Evolutionary conservation across 2,329 filamentous ascomycete species (phyloP).

Genomic region (Claviceps paspali): DNA sequence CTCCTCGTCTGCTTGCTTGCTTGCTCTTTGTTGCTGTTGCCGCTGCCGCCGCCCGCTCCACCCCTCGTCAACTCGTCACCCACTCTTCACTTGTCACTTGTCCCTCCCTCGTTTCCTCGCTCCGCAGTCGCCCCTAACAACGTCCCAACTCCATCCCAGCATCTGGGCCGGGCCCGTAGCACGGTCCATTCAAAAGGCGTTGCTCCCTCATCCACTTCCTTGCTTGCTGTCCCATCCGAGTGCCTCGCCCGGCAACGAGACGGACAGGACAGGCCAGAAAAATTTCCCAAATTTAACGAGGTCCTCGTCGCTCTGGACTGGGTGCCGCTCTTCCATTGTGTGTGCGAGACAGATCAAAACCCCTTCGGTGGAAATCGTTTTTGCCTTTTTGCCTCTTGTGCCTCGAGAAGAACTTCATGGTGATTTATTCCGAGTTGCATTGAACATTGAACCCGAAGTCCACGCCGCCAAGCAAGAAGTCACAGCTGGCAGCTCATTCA

Average conservation of each 20-base stretch:
- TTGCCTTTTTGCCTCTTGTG: too few species aligned
- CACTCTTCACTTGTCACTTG: neutral
- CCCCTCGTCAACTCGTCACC: neutral
- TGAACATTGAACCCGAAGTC: neutral
- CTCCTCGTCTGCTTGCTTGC: too few species aligned
- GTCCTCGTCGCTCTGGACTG: constrained; percentile 7
- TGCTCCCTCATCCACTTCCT: constrained; percentile 20
- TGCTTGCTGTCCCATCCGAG: constrained; percentile 16
- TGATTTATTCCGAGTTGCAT: constrained; percentile 1
- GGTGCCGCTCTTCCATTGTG: constrained; percentile 6
- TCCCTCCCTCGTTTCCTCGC: constrained; percentile 1
- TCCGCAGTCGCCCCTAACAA: constrained; percentile 16
- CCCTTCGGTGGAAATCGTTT: too few species aligned
- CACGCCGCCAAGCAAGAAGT: neutral
- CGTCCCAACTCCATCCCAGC: constrained; percentile 15
- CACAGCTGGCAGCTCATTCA: neutral
- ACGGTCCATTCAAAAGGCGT: constrained; percentile 26
- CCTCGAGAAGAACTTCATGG: too few species aligned
- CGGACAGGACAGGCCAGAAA: constrained; percentile 4
- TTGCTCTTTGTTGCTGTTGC: neutral
- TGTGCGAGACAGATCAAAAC: constrained; percentile 4
- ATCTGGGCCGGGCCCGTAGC: constrained; percentile 11
- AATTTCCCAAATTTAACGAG: constrained; percentile 4
- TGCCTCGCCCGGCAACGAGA: constrained; percentile 11
- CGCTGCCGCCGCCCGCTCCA: neutral